Conservation (phyloP, 129 eudicot species). For the sunflower (Helianthus annuus) region DNA sequence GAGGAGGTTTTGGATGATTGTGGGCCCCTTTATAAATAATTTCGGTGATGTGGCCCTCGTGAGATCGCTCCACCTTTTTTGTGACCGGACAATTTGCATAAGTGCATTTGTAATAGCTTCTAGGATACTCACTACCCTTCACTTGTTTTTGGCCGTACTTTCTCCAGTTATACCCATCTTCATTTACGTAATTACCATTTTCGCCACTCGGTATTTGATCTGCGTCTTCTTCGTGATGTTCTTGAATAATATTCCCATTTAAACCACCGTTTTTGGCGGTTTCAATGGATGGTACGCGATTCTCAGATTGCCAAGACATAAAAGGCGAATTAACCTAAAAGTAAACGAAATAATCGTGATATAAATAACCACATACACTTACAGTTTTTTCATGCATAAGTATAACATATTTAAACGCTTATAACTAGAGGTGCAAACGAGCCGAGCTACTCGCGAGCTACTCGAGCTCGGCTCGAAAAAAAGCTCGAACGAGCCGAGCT, state of each 20-base stretch:
- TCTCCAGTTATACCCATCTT: slow-evolving; percentile 78
- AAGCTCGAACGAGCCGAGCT: no score
- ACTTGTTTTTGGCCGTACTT: slow-evolving; percentile 86
- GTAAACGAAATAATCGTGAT: background rate
- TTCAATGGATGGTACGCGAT: background rate
- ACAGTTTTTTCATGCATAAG: background rate
- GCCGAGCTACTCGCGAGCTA: no score
- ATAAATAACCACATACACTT: background rate
- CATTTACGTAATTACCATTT: slow-evolving; percentile 40
- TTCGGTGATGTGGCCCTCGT: slow-evolving; percentile 68
- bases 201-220: slow-evolving; percentile 39
- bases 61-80: slow-evolving; percentile 71
- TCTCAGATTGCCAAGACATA: slow-evolving; percentile 12
- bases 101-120: slow-evolving; percentile 85
- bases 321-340: slow-evolving; percentile 11
- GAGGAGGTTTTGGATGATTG: slow-evolving; percentile 68
- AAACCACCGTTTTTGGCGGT: slow-evolving; percentile 1
- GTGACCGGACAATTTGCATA: slow-evolving; percentile 64
- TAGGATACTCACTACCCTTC: slow-evolving; percentile 80
- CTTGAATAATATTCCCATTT: slow-evolving; percentile 32
- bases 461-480: no score
- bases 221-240: slow-evolving; percentile 45
- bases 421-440: no score
- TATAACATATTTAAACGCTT: background rate
- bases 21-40: slow-evolving; percentile 73